Evolutionary conservation across 176 grass and related monocot genomes (phyloP).

Genomic region (Bonia amplexicaulis): DNA sequence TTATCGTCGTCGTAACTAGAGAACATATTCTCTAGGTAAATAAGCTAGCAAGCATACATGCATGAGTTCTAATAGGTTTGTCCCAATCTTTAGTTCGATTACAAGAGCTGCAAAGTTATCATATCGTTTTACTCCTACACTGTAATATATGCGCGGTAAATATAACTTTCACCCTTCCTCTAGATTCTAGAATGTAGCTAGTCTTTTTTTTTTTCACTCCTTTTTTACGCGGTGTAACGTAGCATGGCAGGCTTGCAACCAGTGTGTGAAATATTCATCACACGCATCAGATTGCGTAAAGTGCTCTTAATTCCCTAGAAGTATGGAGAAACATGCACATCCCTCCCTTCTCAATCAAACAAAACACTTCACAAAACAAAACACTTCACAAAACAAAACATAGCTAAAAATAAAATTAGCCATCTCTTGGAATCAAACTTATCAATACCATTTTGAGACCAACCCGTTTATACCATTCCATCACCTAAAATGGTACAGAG

Average conservation of each 20-base stretch:
- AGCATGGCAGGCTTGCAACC: not conserved
- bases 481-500: too few relatives aligned
- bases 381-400: not conserved
- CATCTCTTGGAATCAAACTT: constrained; percentile 29
- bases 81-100: too few relatives aligned
- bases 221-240: not conserved
- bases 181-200: not conserved
- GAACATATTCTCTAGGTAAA: not conserved
- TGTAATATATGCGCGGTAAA: not conserved
- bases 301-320: constrained; percentile 13
- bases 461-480: too few relatives aligned
- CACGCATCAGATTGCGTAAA: not conserved
- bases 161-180: not conserved
- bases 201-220: not conserved
- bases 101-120: too few relatives aligned
- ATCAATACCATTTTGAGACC: too few relatives aligned
- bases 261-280: constrained; percentile 14
- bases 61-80: too few relatives aligned
- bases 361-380: not conserved
- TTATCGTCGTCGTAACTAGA: too few relatives aligned
- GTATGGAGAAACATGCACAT: not conserved
- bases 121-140: too few relatives aligned
- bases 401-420: not conserved
- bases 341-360: not conserved
- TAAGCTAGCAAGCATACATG: not conserved